A percentile compares a stretch with the other conserved stretches of the same genome.
phyloP scores from a whole-genome alignment of 108 stramenopile genomes.

The Nannochloropsis salina region DNA sequence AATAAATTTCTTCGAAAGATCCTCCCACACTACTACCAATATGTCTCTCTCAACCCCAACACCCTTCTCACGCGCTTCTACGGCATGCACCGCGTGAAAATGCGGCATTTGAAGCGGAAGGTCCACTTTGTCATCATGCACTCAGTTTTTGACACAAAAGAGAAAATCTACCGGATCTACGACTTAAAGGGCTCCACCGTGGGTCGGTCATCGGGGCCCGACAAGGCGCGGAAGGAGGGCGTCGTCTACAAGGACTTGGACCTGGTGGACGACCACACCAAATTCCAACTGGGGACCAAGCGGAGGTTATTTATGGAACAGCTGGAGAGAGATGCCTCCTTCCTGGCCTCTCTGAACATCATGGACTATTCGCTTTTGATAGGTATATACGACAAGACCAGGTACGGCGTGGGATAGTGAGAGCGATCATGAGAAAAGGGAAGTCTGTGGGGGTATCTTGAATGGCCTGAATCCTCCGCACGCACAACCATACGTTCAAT shows the following conservation, averaged over 20 bases:
- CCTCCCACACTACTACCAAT: constrained; percentile 90
- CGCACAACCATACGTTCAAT: background rate
- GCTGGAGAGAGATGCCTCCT: constrained; percentile 35
- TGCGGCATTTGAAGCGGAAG: constrained; percentile 87
- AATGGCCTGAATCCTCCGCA: no score
- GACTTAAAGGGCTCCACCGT: constrained; percentile 54
- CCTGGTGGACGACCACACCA: constrained; percentile 35
- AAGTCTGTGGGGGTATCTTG: background rate
- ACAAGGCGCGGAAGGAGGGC: constrained; percentile 44
- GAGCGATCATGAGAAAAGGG: background rate
- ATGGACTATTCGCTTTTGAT: constrained; percentile 55
- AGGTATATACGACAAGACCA: constrained; percentile 32
- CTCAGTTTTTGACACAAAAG: constrained; percentile 25
- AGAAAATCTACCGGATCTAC: constrained; percentile 49
- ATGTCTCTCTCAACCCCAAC: constrained; percentile 80
- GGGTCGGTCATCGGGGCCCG: constrained; percentile 40
- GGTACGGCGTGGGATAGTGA: background rate
- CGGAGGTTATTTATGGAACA: constrained; percentile 39
- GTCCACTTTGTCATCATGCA: constrained; percentile 50
- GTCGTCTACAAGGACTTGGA: constrained; percentile 54
- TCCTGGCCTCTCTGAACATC: constrained; percentile 51
- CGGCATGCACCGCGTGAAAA: constrained; percentile 97
- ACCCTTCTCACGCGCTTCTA: constrained; percentile 84
- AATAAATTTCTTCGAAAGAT: constrained; percentile 85
- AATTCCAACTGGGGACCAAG: constrained; percentile 44